Base-by-base conservation (phyloP, 148 eudicot genomes). In the Fagopyrum tataricum region DNA sequence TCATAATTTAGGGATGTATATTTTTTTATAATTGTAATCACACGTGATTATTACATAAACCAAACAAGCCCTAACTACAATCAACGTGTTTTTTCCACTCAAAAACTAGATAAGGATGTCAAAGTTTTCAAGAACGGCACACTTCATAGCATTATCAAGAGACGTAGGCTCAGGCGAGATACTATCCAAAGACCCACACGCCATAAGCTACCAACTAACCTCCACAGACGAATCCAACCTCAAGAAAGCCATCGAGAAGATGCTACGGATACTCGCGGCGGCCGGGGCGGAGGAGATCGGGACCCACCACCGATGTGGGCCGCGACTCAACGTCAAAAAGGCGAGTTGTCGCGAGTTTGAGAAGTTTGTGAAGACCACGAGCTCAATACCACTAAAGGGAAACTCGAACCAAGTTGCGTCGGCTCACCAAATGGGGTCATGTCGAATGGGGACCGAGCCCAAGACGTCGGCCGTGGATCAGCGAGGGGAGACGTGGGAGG, bases 381-480 rank as follows among this genome's bases (percentile, higher is more conserved):
- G 89, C 68, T 71, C 76, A 2, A 84, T 78, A 78, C 41, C 58
- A 2, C 14, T 89, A 73, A 78, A 52, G 44, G 75, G 20, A 42
- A 79, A 74, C 0, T 14, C 70, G 6, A 68, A 72, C 6, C 91
- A 90, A 0, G 72, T 89, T 46, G 81, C 90, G 18, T 89, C 94
- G 21, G 97, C 97, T 0, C 97, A 89, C 64, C 97, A 91, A 39
- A 91, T 91, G 97, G 94, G 97, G 9, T 89, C 89, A 41, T 91
- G 97, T 52, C 70, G 88, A 44, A 89, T 89, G 94, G 97, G 97
- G 11, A 73, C 82, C 0, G 82, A 78, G 5, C 78, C 84, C 2
- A 73, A 49, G 72, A 79, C 7, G 20, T 89, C 94, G 1, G 94
- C 74, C 1, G 97, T 91, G 78, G 75, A 81, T 48, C 88, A 81